These are phyloP conservation scores for Plantago major DNA, from an alignment of 257 asterid species.

Conservation along the genomic window DNA sequence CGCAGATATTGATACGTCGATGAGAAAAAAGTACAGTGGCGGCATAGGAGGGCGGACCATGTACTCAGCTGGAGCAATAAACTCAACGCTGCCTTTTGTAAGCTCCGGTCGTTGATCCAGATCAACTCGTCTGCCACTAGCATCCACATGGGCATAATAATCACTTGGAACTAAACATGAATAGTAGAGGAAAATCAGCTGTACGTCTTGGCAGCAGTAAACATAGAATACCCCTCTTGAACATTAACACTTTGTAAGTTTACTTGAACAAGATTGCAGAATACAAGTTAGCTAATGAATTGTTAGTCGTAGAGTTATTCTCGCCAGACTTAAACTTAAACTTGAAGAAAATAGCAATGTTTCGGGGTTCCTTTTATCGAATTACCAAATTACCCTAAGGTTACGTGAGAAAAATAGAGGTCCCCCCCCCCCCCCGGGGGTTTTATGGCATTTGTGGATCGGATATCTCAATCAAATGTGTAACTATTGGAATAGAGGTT, in stretches of 20 bases:
- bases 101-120: slow-evolving; percentile 91
- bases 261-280: neutral
- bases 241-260: slow-evolving; percentile 6
- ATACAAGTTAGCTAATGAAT: neutral
- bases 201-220: slow-evolving; percentile 18
- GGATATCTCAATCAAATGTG: too few relatives aligned
- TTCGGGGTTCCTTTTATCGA: too few relatives aligned
- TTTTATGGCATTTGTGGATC: too few relatives aligned
- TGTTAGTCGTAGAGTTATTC: neutral
- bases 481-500: too few relatives aligned
- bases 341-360: neutral
- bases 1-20: slow-evolving; percentile 83
- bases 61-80: slow-evolving; percentile 77
- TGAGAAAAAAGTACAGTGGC: slow-evolving; percentile 74
- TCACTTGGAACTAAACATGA: slow-evolving; percentile 75
- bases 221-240: slow-evolving; percentile 13
- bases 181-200: slow-evolving; percentile 27
- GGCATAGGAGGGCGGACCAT: slow-evolving; percentile 95
- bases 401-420: too few relatives aligned
- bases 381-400: too few relatives aligned
- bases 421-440: too few relatives aligned
- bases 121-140: slow-evolving; percentile 70
- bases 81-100: slow-evolving; percentile 75
- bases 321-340: neutral
- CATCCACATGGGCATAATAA: slow-evolving; percentile 78